Evolutionary conservation across 352 stramenopile genomes (phyloP).

Genomic region (Pythium angustatum): DNA sequence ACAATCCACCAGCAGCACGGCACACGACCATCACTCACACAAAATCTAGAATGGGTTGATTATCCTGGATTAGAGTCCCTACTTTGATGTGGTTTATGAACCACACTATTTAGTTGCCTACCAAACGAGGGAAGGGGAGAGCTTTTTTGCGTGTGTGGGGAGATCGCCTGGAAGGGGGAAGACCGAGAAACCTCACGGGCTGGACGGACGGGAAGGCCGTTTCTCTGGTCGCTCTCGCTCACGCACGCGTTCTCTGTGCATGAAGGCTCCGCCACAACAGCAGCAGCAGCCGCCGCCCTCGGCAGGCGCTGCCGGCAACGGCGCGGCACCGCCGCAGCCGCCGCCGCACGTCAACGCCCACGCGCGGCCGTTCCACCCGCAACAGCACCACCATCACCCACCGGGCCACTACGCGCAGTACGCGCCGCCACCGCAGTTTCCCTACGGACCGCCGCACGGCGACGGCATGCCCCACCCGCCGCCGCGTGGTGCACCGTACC

Average conservation of each 20-base stretch:
- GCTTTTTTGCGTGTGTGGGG: slow-evolving; percentile 14
- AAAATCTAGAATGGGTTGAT: slow-evolving; percentile 19
- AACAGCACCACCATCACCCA: slow-evolving; percentile 9
- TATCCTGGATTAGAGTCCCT: slow-evolving; percentile 5
- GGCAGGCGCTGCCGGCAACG: slow-evolving; percentile 3
- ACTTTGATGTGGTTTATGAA: slow-evolving; percentile 12
- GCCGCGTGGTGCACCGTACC: slow-evolving; percentile 20
- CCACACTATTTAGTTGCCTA: slow-evolving; percentile 13
- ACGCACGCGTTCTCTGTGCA: slow-evolving; percentile 7
- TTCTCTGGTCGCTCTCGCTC: slow-evolving; percentile 1
- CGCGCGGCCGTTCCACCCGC: slow-evolving; percentile 26
- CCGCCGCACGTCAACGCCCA: slow-evolving; percentile 27
- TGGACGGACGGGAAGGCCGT: slow-evolving; percentile 6
- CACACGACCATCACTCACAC: slow-evolving; percentile 20
- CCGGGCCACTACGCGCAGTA: slow-evolving; percentile 14
- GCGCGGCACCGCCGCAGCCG: slow-evolving; percentile 4
- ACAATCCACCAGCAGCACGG: too few relatives aligned
- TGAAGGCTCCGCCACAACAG: slow-evolving; percentile 25
- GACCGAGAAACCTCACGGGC: slow-evolving; percentile 9
- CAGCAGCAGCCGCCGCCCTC: too few relatives aligned
- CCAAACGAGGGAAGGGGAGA: slow-evolving; percentile 19
- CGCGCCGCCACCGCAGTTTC: slow-evolving; percentile 23
- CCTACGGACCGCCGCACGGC: slow-evolving; percentile 17
- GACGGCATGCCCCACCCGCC: slow-evolving; percentile 18
- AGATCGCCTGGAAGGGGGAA: slow-evolving; percentile 12